Evolutionary conservation across 768 basidiomycete species (phyloP).

Genomic region (Tulasnella sp.): DNA sequence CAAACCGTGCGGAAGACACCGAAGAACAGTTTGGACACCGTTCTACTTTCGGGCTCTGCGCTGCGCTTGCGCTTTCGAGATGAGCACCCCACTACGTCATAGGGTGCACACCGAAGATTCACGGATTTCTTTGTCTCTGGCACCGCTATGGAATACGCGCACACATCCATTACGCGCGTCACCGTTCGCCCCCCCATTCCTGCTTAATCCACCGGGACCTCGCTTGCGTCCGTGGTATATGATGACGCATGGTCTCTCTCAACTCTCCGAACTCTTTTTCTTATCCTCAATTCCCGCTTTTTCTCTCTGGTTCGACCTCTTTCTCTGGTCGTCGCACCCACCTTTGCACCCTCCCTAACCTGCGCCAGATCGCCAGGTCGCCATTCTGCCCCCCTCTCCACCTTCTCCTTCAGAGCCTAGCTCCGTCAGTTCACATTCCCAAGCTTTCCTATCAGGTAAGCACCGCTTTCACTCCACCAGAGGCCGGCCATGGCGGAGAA

Average conservation of each 20-base stretch:
- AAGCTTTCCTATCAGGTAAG: neutral
- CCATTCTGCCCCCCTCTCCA: neutral
- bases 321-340: neutral
- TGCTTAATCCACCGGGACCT: neutral
- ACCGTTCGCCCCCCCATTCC: neutral
- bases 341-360: neutral
- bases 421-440: neutral
- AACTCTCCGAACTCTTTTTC: neutral
- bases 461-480: slow-evolving; percentile 3
- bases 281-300: neutral
- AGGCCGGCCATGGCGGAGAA: neutral
- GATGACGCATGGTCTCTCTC: neutral
- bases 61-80: neutral
- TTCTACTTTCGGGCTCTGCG: neutral
- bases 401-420: neutral
- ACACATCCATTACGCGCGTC: neutral
- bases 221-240: neutral
- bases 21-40: neutral
- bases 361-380: neutral
- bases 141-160: neutral
- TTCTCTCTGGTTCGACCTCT: slow-evolving; percentile 2
- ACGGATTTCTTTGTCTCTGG: neutral
- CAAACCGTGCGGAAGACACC: neutral
- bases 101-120: neutral
- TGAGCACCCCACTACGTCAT: slow-evolving; percentile 6